Conservation (phyloP, 257 asterid species). For the Nicotiana tomentosiformis region DNA sequence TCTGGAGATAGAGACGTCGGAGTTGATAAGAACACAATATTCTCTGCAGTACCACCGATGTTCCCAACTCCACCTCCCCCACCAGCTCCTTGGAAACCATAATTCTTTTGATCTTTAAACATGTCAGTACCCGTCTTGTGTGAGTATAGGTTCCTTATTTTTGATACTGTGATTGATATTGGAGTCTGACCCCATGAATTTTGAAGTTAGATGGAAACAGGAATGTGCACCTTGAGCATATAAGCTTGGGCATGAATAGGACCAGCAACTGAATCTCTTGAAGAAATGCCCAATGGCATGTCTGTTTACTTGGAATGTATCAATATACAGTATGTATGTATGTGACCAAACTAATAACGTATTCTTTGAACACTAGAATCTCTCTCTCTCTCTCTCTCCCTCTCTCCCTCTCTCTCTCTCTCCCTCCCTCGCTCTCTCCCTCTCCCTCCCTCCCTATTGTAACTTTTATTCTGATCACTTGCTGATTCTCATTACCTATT, state of each 20-base stretch:
- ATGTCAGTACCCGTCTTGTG: background rate
- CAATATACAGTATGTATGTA: conserved; percentile 13
- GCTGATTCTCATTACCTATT: background rate
- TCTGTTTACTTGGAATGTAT: conserved; percentile 3
- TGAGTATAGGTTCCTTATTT: conserved; percentile 15
- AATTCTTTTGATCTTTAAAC: background rate
- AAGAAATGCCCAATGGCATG: conserved; percentile 5
- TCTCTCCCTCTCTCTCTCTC: too few species aligned
- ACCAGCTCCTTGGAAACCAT: conserved; percentile 96
- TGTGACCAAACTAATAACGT: conserved; percentile 10
- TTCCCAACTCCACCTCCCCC: conserved; percentile 94
- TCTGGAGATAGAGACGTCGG: conserved; percentile 54
- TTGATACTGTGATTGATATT: conserved; percentile 19
- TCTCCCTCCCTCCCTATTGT: too few species aligned
- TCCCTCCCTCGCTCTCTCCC: too few species aligned
- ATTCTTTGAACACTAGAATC: conserved; percentile 25
- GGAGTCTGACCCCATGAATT: conserved; percentile 1
- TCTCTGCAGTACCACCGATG: conserved; percentile 97
- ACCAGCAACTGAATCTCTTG: background rate
- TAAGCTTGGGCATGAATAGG: conserved; percentile 11
- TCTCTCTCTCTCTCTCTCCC: background rate
- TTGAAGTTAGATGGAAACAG: conserved; percentile 5
- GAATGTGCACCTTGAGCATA: conserved; percentile 16
- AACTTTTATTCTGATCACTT: too few species aligned
- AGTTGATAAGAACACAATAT: conserved; percentile 82